Percentiles rank a stretch among this genome's conserved stretches.
phyloP scores from a whole-genome alignment of 371 early-diverging fungal genomes.

The Choanephora cucurbitarum region DNA sequence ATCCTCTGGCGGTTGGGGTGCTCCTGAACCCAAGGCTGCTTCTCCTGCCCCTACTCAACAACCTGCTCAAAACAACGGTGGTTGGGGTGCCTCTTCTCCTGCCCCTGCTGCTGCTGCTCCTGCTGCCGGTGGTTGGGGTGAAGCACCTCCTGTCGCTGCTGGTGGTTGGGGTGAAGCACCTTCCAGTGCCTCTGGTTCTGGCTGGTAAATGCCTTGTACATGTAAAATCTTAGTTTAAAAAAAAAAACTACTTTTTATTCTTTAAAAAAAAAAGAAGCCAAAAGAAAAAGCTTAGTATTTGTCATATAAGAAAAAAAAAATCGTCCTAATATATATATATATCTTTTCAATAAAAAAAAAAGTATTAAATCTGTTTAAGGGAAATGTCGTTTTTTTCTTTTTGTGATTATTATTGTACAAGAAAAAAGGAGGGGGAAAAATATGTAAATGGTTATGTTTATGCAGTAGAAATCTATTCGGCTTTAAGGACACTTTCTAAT shows the following conservation, averaged over 20 bases:
- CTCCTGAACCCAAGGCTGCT: slow-evolving; percentile 8
- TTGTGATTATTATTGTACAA: not conserved
- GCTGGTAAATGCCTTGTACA: slow-evolving; percentile 25
- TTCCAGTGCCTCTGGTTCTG: slow-evolving; percentile 15
- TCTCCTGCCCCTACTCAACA: slow-evolving; percentile 25
- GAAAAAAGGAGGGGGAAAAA: not conserved
- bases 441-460: not conserved
- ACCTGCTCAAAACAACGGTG: slow-evolving; percentile 1
- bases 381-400: not conserved
- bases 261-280: slow-evolving; percentile 7
- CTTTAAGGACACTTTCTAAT: slow-evolving; percentile 56
- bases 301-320: not conserved
- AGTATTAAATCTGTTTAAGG: not conserved
- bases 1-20: slow-evolving; percentile 24
- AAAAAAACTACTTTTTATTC: slow-evolving; percentile 8
- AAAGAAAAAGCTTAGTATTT: not conserved
- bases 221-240: slow-evolving; percentile 1
- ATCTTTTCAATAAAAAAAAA: slow-evolving; percentile 8
- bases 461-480: slow-evolving; percentile 15
- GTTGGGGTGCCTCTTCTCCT: slow-evolving; percentile 27
- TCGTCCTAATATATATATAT: slow-evolving; percentile 4
- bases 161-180: slow-evolving; percentile 46
- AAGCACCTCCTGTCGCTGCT: slow-evolving; percentile 22
- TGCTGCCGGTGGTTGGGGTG: slow-evolving; percentile 41
- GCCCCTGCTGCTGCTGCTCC: slow-evolving; percentile 29